Evolutionary conservation across 2,329 filamentous ascomycete genomes (phyloP), one percentile per base, ranked within the genome.

Genomic region (Neonectria hederae): DNA sequence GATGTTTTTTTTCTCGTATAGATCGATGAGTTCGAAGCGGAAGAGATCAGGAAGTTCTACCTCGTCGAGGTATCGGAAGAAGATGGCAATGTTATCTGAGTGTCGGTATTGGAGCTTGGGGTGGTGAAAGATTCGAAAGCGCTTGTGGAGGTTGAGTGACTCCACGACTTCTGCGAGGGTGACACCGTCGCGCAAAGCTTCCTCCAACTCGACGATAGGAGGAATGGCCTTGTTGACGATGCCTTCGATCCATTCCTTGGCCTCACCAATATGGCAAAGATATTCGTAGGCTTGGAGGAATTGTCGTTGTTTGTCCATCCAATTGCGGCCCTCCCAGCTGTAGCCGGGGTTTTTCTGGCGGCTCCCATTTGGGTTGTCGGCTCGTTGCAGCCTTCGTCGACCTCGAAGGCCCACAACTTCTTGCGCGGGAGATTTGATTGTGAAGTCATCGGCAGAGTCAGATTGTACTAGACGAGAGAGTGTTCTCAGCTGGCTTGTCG

Each of bases 1-100:
- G 1, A 98, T 97, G 74, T 99, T 99, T 81, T 99, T 99, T 84
- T 98, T 99, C 80, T 99, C 97, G 82, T 99, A 99, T 13, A 99
- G 82, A 79, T 99, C 96, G 68, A 98, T 97, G 49, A 98, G 85
- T 78, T 99, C 96, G 78, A 99, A 99, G 62, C 95, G 90, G 78
- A 99, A 99, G 19, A 99, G 86, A 72, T 99, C 97, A 1, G 96
- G 96, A 3, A 99, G 83, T 74, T 97, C 92, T 9, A 97, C 89
- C 65, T 97, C 93, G 68, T 95, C 92, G 1, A 99, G 86, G 69
- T 97, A 97, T 62, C 92, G 89, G 81, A 98, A 98, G 82, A 99
- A 99, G 53, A 96, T 88, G 46, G 94, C 95, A 68, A 98, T 97
- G 71, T 99, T 99, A 85, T 99, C 96, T 1, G 95, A 98, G 78